Percentiles rank a stretch among this genome's conserved stretches.
phyloP scores from a whole-genome alignment of 352 stramenopile genomes.

The Globisporangium acanthophoron region DNA sequence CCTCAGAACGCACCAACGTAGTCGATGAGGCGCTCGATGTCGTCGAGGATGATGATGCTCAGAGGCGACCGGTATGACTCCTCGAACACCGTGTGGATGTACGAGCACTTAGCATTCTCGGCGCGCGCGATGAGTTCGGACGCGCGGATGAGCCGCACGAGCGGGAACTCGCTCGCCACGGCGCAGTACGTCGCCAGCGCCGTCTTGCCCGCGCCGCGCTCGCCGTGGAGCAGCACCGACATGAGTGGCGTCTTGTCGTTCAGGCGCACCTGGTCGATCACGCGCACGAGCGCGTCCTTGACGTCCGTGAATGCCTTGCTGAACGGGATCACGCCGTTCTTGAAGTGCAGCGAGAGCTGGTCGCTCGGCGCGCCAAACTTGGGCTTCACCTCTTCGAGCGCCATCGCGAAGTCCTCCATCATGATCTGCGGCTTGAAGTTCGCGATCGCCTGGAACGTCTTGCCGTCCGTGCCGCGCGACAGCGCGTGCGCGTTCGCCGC shows the following conservation, averaged over 20 bases:
- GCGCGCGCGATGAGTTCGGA: conserved; percentile 96
- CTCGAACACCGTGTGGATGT: conserved; percentile 94
- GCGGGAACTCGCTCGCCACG: conserved; percentile 95
- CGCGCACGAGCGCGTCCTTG: conserved; percentile 83
- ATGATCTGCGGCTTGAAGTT: conserved; percentile 79
- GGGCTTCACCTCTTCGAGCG: conserved; percentile 94
- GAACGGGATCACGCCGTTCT: conserved; percentile 97
- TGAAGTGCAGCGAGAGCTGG: conserved; percentile 92
- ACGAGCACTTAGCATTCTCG: conserved; percentile 92
- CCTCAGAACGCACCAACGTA: conserved; percentile 70
- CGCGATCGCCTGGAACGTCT: conserved; percentile 74
- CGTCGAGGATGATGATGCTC: conserved; percentile 99
- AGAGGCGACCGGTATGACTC: conserved; percentile 98
- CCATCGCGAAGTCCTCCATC: conserved; percentile 94
- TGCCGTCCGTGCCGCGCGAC: conserved; percentile 73
- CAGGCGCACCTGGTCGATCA: conserved; percentile 94
- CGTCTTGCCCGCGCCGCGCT: conserved; percentile 94
- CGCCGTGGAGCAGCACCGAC: conserved; percentile 95
- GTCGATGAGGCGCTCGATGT: conserved; percentile 99
- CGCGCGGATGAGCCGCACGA: conserved; percentile 97
- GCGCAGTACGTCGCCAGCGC: conserved; percentile 96
- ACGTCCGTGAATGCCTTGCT: conserved; percentile 93
- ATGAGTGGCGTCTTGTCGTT: conserved; percentile 96
- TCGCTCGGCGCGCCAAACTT: conserved; percentile 96
- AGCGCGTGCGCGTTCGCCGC: conserved; percentile 86